Percentiles rank a stretch among this genome's conserved stretches.
phyloP scores from a whole-genome alignment of 1,284 basidiomycete genomes.

The Papiliotrema terrestris region DNA sequence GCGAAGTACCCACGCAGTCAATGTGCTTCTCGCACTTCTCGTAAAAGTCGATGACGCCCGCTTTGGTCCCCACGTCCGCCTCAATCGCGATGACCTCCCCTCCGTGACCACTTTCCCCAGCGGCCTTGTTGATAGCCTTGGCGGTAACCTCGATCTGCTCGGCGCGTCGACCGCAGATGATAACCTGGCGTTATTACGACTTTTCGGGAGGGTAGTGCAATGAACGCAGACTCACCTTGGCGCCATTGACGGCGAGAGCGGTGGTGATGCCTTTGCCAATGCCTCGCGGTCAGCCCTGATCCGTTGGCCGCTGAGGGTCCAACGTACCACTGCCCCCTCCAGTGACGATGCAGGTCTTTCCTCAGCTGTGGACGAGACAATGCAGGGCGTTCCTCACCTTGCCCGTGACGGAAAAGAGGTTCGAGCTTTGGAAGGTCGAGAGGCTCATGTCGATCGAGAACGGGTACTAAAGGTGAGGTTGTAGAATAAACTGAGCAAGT shows the following conservation, averaged over 20 bases:
- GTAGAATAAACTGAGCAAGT: no score
- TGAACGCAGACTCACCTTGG: conserved; percentile 34
- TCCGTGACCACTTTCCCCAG: conserved; percentile 9
- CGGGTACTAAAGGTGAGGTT: background rate
- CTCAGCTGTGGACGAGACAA: background rate
- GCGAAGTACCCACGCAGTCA: conserved; percentile 15
- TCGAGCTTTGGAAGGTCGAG: conserved; percentile 6
- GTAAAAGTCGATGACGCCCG: conserved; percentile 24
- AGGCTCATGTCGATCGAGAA: conserved; percentile 1
- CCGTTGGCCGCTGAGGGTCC: background rate
- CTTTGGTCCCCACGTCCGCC: conserved; percentile 29
- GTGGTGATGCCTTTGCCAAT: conserved; percentile 47
- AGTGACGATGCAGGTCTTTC: conserved; percentile 23
- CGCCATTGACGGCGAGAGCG: conserved; percentile 45
- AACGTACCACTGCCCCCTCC: conserved; percentile 34
- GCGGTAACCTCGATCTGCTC: conserved; percentile 20
- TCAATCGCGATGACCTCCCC: conserved; percentile 26
- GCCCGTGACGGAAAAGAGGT: conserved; percentile 32
- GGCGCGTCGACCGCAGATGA: conserved; percentile 27
- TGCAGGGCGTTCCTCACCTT: conserved; percentile 15
- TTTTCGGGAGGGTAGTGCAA: background rate
- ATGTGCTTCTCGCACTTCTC: conserved; percentile 18
- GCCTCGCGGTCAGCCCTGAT: conserved; percentile 12
- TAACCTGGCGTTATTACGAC: conserved; percentile 17
- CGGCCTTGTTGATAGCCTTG: conserved; percentile 22